Percentiles rank a stretch among this genome's conserved stretches.
phyloP scores from a whole-genome alignment of 202 grass and related monocot species.

The Dendrocalamus latiflorus region DNA sequence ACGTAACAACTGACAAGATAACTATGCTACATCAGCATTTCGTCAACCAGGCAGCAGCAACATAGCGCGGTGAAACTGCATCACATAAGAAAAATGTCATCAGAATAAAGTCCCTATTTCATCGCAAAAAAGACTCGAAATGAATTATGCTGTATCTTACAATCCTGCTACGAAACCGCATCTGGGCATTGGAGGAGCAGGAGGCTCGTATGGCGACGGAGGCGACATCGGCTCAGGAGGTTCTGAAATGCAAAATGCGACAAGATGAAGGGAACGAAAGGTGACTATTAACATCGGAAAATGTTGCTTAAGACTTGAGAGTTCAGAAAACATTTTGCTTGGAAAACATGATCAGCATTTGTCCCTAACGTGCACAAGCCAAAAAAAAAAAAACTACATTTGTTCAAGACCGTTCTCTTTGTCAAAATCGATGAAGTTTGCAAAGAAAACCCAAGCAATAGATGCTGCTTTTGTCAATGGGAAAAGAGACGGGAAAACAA shows the following conservation, averaged over 20 bases:
- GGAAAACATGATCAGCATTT: too few relatives aligned
- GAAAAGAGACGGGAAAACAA: not conserved
- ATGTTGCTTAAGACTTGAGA: too few relatives aligned
- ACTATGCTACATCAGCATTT: slow-evolving; percentile 33
- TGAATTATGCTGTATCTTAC: slow-evolving; percentile 30
- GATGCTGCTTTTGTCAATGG: not conserved
- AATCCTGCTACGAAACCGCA: slow-evolving; percentile 33
- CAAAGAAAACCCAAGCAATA: not conserved
- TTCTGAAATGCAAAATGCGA: not conserved
- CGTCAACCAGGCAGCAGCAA: slow-evolving; percentile 45
- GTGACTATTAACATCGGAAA: not conserved
- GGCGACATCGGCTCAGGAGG: slow-evolving; percentile 1
- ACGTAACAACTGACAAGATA: not conserved
- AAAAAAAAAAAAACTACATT: too few relatives aligned
- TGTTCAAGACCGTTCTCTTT: not conserved
- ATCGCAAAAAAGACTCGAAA: not conserved
- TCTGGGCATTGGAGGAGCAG: not conserved
- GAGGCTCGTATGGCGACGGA: not conserved
- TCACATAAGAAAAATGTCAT: slow-evolving; percentile 5
- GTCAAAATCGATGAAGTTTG: not conserved
- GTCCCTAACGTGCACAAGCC: too few relatives aligned
- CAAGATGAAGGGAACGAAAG: not conserved
- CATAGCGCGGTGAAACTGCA: slow-evolving; percentile 38
- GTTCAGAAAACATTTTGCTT: too few relatives aligned
- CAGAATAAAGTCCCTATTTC: not conserved